These are phyloP conservation scores for Penicillium sp. DNA, from an alignment of 2,329 filamentous ascomycete genomes.

Conservation along the genomic window DNA sequence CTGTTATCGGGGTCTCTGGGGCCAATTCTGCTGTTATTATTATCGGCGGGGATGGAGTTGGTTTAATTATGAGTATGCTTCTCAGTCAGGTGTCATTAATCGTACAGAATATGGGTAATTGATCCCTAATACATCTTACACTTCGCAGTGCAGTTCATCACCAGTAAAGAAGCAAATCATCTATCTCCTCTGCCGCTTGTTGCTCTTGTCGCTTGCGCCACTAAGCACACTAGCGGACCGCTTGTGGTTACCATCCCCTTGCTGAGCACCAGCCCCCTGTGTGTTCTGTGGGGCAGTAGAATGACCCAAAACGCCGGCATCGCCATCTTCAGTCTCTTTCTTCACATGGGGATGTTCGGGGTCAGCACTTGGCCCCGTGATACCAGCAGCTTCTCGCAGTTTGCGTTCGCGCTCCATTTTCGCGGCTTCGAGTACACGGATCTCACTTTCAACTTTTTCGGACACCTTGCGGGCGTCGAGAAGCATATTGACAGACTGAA, in stretches of 20 bases:
- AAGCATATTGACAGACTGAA: constrained; percentile 40
- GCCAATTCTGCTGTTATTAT: constrained; percentile 10
- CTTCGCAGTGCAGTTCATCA: background rate
- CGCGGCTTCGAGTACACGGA: constrained; percentile 39
- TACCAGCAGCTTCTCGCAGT: constrained; percentile 22
- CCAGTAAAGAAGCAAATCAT: background rate
- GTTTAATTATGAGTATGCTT: constrained; percentile 11
- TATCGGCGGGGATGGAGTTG: constrained; percentile 9
- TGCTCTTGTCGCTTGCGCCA: constrained; percentile 53
- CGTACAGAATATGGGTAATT: constrained; percentile 26
- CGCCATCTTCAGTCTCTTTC: constrained; percentile 28
- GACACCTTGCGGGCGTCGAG: constrained; percentile 42
- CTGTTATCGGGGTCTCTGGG: background rate
- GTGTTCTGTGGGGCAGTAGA: constrained; percentile 11
- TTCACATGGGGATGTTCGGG: constrained; percentile 28
- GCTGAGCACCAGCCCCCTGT: constrained; percentile 4
- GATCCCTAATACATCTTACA: constrained; percentile 14
- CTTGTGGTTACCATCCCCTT: constrained; percentile 48
- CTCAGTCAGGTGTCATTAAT: constrained; percentile 24
- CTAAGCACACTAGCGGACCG: constrained; percentile 76
- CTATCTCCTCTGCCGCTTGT: constrained; percentile 43
- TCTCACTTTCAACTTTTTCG: constrained; percentile 43
- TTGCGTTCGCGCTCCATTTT: constrained; percentile 35
- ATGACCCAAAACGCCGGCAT: constrained; percentile 9
- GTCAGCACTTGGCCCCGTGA: constrained; percentile 1